Percentiles rank a stretch among this genome's conserved stretches.
phyloP scores from a whole-genome alignment of 1,284 basidiomycete species.

The Trametes pubescens region DNA sequence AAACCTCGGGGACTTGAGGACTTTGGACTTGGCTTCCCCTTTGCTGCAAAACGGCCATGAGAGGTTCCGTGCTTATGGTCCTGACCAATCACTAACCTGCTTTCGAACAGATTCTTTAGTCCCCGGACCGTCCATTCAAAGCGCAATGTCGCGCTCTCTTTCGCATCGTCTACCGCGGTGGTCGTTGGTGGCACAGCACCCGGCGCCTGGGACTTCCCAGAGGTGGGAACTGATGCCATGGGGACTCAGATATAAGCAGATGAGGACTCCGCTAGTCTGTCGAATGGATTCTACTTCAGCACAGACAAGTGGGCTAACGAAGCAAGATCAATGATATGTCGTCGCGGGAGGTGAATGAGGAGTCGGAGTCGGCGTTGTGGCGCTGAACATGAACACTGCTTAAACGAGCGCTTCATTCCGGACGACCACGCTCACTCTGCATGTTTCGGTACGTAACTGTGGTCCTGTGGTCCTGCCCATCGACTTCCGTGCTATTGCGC shows the following conservation, averaged over 20 bases:
- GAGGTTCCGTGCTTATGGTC: too few relatives aligned
- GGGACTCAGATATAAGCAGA: neutral
- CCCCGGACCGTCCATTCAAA: constrained; percentile 82
- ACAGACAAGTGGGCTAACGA: neutral
- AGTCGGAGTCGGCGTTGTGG: neutral
- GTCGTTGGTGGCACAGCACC: too few relatives aligned
- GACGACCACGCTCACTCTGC: neutral
- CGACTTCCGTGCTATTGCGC: neutral
- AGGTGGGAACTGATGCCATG: neutral
- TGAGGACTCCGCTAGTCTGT: neutral
- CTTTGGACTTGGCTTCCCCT: constrained; percentile 76
- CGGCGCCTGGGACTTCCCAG: neutral
- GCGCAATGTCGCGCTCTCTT: constrained; percentile 68
- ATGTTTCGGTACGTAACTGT: neutral
- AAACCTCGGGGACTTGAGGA: constrained; percentile 70
- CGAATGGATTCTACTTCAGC: neutral
- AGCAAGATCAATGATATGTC: neutral
- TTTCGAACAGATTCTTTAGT: constrained; percentile 75
- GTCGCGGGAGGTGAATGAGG: neutral
- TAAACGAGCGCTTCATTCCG: neutral
- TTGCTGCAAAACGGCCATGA: constrained; percentile 49
- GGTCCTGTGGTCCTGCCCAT: neutral
- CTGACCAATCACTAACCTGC: constrained; percentile 51
- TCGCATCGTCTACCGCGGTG: constrained; percentile 40
- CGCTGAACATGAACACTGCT: neutral